phyloP scores from a whole-genome alignment of 1,284 basidiomycete species.

The Malassezia dermatis region DNA sequence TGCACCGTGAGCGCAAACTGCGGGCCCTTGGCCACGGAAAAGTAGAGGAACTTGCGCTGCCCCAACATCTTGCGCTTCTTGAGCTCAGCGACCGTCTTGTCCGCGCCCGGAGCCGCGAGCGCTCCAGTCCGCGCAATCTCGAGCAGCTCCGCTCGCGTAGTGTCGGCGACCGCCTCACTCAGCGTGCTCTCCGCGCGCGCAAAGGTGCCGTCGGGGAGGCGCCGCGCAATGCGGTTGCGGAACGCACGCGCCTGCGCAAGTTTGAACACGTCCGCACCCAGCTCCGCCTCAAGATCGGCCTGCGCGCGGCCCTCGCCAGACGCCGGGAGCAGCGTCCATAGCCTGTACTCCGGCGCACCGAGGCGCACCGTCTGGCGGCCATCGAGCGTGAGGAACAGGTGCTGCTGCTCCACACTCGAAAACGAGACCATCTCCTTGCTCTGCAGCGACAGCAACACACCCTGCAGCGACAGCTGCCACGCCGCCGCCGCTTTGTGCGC shows the following conservation, averaged over 20 bases:
- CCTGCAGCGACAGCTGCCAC: conserved; percentile 43
- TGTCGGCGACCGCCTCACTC: conserved; percentile 26
- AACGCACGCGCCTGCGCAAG: conserved; percentile 84
- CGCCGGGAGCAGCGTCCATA: conserved; percentile 36
- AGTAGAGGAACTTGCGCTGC: conserved; percentile 75
- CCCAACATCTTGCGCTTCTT: conserved; percentile 75
- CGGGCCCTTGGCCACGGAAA: conserved; percentile 72
- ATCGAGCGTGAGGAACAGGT: conserved; percentile 19
- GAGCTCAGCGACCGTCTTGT: conserved; percentile 52
- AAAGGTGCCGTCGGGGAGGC: conserved; percentile 78
- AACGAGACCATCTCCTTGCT: conserved; percentile 35
- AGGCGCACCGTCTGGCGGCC: conserved; percentile 18
- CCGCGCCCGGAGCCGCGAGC: conserved; percentile 60
- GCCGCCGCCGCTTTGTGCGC: conserved; percentile 34
- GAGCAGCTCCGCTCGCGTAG: conserved; percentile 59
- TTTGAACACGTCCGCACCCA: conserved; percentile 45
- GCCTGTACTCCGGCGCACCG: conserved; percentile 40
- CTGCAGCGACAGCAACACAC: conserved; percentile 36
- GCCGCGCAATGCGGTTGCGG: conserved; percentile 92
- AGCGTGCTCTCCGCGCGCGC: conserved; percentile 55
- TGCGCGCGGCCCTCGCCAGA: conserved; percentile 29
- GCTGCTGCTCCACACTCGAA: conserved; percentile 20
- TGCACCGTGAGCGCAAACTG: conserved; percentile 84
- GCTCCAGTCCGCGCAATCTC: conserved; percentile 66
- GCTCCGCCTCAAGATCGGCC: conserved; percentile 29